phyloP scores from a whole-genome alignment of 768 basidiomycete species.

The Leccinum barrowsii region DNA sequence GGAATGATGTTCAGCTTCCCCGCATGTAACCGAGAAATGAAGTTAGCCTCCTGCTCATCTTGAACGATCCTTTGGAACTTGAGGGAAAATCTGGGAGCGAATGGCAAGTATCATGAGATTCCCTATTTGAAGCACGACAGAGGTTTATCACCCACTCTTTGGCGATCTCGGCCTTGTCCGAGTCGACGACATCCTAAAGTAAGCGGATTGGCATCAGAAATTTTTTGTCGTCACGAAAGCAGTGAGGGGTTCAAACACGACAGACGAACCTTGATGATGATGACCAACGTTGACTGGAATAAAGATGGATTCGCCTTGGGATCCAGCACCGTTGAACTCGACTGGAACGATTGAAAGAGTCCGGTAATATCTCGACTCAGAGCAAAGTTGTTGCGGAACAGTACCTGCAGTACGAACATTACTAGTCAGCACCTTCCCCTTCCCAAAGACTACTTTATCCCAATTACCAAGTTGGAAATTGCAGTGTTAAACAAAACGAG shows the following conservation, averaged over 20 bases:
- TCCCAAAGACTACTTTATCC: slow-evolving; percentile 16
- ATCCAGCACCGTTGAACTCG: slow-evolving; percentile 54
- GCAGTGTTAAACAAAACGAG: slow-evolving; percentile 65
- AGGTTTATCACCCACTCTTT: slow-evolving; percentile 41
- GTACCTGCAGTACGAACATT: slow-evolving; percentile 37
- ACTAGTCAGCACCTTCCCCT: not conserved
- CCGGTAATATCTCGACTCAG: slow-evolving; percentile 57
- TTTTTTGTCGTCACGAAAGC: not conserved
- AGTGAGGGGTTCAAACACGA: not conserved
- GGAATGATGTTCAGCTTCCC: slow-evolving; percentile 57
- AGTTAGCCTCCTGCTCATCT: slow-evolving; percentile 57
- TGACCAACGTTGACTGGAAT: slow-evolving; percentile 55
- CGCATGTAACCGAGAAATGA: slow-evolving; percentile 56
- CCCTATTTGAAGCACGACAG: not conserved
- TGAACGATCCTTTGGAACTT: slow-evolving; percentile 63
- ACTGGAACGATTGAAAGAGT: slow-evolving; percentile 60
- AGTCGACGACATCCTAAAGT: slow-evolving; percentile 59
- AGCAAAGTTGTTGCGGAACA: slow-evolving; percentile 66
- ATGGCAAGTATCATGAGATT: not conserved
- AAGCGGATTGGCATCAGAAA: not conserved
- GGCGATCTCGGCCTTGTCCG: slow-evolving; percentile 55
- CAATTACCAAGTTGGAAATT: slow-evolving; percentile 57
- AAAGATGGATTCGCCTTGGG: slow-evolving; percentile 55
- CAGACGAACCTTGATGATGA: slow-evolving; percentile 54
- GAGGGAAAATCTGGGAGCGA: slow-evolving; percentile 42